These are phyloP conservation scores for Sisymbrium altissimum DNA, from an alignment of 345 rosid genomes.

Conservation along the genomic window DNA sequence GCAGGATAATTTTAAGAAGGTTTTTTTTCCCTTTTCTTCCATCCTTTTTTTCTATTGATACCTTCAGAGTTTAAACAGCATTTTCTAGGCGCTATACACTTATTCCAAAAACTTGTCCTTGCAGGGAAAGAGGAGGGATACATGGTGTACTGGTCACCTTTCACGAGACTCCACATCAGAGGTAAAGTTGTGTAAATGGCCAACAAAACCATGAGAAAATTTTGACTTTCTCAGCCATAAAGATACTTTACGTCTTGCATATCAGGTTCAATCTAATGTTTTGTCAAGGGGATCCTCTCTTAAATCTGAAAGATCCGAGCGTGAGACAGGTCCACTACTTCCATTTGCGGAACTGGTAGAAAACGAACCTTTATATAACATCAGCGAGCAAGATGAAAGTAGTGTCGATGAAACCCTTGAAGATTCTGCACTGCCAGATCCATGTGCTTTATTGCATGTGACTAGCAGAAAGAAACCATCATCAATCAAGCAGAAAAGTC, in stretches of 20 bases:
- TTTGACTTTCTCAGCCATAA: conserved; percentile 14
- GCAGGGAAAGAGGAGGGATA: conserved; percentile 85
- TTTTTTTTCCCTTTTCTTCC: conserved; percentile 27
- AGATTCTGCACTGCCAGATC: conserved; percentile 61
- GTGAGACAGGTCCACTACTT: conserved; percentile 59
- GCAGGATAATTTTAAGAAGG: conserved; percentile 61
- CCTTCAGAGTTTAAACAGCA: background rate
- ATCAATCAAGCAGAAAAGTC: conserved; percentile 47
- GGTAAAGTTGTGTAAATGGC: conserved; percentile 15
- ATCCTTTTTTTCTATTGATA: background rate
- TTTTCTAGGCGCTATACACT: background rate
- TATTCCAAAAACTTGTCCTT: conserved; percentile 1
- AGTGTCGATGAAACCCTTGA: conserved; percentile 29
- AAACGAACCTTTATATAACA: conserved; percentile 35
- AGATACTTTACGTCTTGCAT: conserved; percentile 11
- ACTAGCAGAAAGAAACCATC: conserved; percentile 75
- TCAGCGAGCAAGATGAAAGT: conserved; percentile 42
- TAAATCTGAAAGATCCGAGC: conserved; percentile 41
- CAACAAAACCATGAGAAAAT: background rate
- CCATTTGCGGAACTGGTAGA: conserved; percentile 66
- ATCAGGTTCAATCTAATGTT: conserved; percentile 45
- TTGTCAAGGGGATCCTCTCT: conserved; percentile 49
- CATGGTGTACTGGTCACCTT: conserved; percentile 83
- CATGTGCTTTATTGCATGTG: conserved; percentile 66
- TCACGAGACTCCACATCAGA: conserved; percentile 43